Evolutionary conservation across 1,284 basidiomycete species (phyloP).

Genomic region (Fomitopsis betulina): DNA sequence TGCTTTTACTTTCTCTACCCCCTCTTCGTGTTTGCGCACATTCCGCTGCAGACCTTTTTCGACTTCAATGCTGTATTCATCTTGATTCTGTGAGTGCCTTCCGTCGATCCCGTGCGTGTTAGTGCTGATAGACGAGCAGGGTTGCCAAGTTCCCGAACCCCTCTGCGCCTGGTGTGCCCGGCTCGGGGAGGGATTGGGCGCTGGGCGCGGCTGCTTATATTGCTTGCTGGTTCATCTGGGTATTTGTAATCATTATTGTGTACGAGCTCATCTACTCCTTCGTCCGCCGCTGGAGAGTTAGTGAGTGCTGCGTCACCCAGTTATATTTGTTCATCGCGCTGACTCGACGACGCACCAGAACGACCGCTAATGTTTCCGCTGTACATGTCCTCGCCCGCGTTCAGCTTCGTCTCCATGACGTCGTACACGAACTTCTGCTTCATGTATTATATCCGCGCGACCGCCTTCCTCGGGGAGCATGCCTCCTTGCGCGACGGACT

Average conservation of each 20-base stretch:
- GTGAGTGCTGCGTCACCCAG: conserved; percentile 45
- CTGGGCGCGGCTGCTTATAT: conserved; percentile 75
- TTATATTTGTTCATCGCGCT: background rate
- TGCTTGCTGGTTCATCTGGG: conserved; percentile 72
- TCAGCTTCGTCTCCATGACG: conserved; percentile 66
- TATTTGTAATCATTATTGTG: conserved; percentile 70
- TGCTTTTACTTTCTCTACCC: conserved; percentile 66
- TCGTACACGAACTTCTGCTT: conserved; percentile 84
- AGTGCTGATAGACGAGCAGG: conserved; percentile 31
- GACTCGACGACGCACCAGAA: conserved; percentile 38
- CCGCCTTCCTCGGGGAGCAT: conserved; percentile 53
- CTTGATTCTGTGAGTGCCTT: conserved; percentile 61
- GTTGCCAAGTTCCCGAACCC: conserved; percentile 68
- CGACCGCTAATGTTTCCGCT: conserved; percentile 78
- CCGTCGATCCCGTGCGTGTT: conserved; percentile 3
- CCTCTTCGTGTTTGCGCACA: conserved; percentile 61
- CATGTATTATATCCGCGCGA: conserved; percentile 68
- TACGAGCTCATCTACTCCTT: conserved; percentile 83
- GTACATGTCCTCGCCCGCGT: conserved; percentile 75
- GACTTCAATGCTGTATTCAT: conserved; percentile 80
- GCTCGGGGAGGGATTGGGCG: conserved; percentile 72
- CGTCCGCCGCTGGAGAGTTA: conserved; percentile 74
- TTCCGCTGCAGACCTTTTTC: conserved; percentile 73
- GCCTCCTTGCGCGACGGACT: conserved; percentile 58
- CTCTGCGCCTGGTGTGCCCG: conserved; percentile 56